Base-by-base conservation (phyloP, 169 alveolate species). In the Plasmodium chabaudi region DNA sequence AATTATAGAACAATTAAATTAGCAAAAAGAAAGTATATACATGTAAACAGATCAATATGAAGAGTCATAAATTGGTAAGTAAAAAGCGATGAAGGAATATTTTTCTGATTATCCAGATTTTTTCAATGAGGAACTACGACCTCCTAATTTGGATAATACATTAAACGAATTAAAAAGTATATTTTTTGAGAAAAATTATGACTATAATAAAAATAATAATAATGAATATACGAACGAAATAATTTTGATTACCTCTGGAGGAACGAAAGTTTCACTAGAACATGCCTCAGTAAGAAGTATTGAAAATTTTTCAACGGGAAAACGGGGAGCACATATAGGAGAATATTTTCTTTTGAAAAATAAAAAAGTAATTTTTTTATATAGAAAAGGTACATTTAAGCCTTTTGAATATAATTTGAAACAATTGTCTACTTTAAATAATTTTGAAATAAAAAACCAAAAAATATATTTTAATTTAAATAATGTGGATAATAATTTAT, bases 191-290 rank as follows among this genome's bases (percentile, higher is more conserved):
- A 42, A 9, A 19, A 19, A 47, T 1, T 15, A 12, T 51, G n/a
- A 12, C 19, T 57, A 9, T 13, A 51, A 51, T 5, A n/a, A 51
- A 12, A 51, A 51, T 51, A n/a, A 49, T 49, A 49, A 10, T 12
- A 56, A 12, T 17, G 39, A 68, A 21, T 12, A n/a, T 12, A n/a
- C 13, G 2, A 51, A 60, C 12, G 15, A 64, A 2, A 63, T 77
- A 51, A 61, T 77, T n/a, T 13, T 95, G 15, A 86, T 97, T 1
- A 95, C 98, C 1, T 94, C 97, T n/a, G 98, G 98, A 17, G 98
- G 98, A 5, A 95, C 98, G 1, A 93, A 95, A 57, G 97, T 95
- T 13, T 98, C 98, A n/a, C 71, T 97, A 34, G 98, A 97, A 72
- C 93, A 90, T 57, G 94, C 93, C 19, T 89, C 95, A 42, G 96